Evolutionary conservation across 805 yeast genomes (phyloP), one percentile per base, ranked within the genome.

Genomic region (Saccharomycopsis guyanensis): DNA sequence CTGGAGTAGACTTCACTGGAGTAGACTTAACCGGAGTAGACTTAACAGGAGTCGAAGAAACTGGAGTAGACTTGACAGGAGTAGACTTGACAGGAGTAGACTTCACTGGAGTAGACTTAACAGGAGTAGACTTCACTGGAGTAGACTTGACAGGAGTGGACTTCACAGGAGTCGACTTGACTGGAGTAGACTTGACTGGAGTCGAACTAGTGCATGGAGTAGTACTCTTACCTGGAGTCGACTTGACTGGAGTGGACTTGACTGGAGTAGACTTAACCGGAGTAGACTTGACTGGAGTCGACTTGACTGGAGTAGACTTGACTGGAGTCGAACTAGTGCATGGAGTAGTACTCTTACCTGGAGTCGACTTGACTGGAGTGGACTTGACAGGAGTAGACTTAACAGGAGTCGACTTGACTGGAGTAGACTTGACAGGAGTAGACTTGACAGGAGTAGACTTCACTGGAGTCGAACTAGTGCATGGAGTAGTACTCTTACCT

Each of bases 241-340:
- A n/a, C n/a, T n/a, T n/a, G n/a, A n/a, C n/a, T n/a, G n/a, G n/a
- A n/a, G n/a, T 16, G 38, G 15, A 19, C 13, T 34, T 15, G 18
- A 24, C 7, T 6, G 43, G n/a, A 40, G 39, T 19, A 23, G 40
- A 10, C 2, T 15, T 38, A 40, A 19, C 40, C 2, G 43, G 38
- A n/a, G 18, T 19, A 40, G 18, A 5, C 5, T 19, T 7, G 6
- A 6, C 29, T 25, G 29, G 29, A 10, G 29, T 25, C 6, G 29
- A 7, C 10, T 6, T 25, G 10, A 6, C 10, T 6, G 29, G 10
- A 7, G 29, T 25, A 25, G 29, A 25, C 29, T 25, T 25, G 29
- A 10, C 10, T 7, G 29, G 6, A 25, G 29, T 10, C 10, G 10
- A 7, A 12, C 10, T 34, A 19, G 13, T 13, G 13, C 22, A 16